Percentiles rank a stretch among this genome's conserved stretches.
Evolutionary conservation across 805 yeast species (phyloP).

Genomic region (Ogataea henricii): DNA sequence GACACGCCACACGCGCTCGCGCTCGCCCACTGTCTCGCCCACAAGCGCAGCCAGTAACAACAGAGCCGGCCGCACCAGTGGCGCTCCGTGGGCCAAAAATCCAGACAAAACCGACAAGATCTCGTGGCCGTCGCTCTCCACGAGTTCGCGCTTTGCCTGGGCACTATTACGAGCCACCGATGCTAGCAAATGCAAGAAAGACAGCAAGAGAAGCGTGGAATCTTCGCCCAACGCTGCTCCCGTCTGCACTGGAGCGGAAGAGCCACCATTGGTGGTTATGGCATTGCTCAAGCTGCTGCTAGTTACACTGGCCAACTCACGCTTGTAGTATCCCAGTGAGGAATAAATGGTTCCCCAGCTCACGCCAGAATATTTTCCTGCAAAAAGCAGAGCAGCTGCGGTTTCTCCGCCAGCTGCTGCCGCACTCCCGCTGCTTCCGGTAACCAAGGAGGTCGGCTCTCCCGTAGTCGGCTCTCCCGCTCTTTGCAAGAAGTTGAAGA

Average conservation of each 20-base stretch:
- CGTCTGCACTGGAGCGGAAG: neutral
- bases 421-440: neutral
- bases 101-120: conserved; percentile 30
- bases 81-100: conserved; percentile 30
- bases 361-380: conserved; percentile 32
- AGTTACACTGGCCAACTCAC: conserved; percentile 25
- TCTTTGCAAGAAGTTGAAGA: conserved; percentile 49
- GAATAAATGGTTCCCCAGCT: conserved; percentile 41
- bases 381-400: conserved; percentile 21
- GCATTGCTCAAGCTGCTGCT: neutral
- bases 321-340: conserved; percentile 35
- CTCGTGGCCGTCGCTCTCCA: conserved; percentile 37
- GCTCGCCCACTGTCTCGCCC: conserved; percentile 42
- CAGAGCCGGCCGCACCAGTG: conserved; percentile 51
- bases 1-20: conserved; percentile 62
- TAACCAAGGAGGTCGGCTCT: neutral
- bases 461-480: neutral
- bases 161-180: conserved; percentile 49
- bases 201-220: conserved; percentile 70
- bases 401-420: conserved; percentile 6
- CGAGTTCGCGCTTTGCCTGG: conserved; percentile 33
- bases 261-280: neutral
- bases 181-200: conserved; percentile 67
- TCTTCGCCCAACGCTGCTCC: conserved; percentile 69
- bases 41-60: conserved; percentile 60